Evolutionary conservation across 495 filamentous ascomycete species (phyloP).

Genomic region (Aspergillus haitiensis): DNA sequence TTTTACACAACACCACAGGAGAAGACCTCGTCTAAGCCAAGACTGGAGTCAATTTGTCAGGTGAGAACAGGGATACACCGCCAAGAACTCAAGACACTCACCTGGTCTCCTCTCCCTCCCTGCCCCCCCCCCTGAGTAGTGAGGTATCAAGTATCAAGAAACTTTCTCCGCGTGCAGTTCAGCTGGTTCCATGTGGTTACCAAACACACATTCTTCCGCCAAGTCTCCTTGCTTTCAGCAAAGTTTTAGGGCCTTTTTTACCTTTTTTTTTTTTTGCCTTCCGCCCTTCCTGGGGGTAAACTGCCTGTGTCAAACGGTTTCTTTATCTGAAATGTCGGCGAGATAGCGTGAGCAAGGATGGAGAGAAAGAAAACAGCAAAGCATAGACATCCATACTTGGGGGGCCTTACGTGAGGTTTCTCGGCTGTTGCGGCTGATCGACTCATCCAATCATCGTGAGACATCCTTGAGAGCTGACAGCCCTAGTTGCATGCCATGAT

Average conservation of each 20-base stretch:
- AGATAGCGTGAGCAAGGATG: neutral
- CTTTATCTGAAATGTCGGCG: neutral
- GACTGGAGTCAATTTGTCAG: neutral
- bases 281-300: neutral
- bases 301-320: neutral
- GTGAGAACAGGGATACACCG: neutral
- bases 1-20: neutral
- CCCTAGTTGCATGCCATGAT: neutral
- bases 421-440: conserved; percentile 11
- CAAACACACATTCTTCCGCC: too few relatives aligned
- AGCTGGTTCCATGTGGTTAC: too few relatives aligned
- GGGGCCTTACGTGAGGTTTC: conserved; percentile 5
- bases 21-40: neutral
- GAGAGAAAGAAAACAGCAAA: neutral
- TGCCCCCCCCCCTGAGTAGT: neutral
- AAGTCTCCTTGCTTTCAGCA: neutral
- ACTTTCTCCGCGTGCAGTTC: too few relatives aligned
- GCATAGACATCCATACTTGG: neutral
- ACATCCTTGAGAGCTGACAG: neutral
- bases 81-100: neutral
- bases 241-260: neutral
- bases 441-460: neutral
- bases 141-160: too few relatives aligned
- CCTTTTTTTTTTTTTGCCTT: neutral
- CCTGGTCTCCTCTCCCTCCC: neutral